Evolutionary conservation across 108 stramenopile species (phyloP).

Genomic region (Cyclotella baltica): DNA sequence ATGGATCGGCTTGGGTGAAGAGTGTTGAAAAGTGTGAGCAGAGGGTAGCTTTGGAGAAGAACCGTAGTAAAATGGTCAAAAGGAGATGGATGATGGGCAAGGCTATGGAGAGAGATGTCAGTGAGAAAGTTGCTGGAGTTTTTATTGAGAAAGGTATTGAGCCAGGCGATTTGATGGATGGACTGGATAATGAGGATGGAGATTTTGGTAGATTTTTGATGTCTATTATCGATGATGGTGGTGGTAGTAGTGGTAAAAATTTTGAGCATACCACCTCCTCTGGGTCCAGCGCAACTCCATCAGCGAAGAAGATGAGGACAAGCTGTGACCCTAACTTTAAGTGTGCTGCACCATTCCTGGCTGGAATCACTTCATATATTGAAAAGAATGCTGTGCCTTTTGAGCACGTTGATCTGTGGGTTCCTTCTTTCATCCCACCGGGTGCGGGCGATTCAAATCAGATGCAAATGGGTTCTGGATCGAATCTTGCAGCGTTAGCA

Average conservation of each 20-base stretch:
- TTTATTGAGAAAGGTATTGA: conserved; percentile 67
- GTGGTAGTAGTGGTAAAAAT: conserved; percentile 5
- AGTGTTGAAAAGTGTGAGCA: conserved; percentile 86
- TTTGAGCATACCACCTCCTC: conserved; percentile 24
- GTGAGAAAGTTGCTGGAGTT: conserved; percentile 66
- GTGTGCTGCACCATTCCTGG: conserved; percentile 78
- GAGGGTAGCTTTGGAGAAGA: conserved; percentile 73
- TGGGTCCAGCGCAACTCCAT: background rate
- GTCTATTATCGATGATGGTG: conserved; percentile 14
- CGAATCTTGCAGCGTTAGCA: conserved; percentile 4
- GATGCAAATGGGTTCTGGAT: conserved; percentile 1
- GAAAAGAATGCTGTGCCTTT: conserved; percentile 80
- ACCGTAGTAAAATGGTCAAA: conserved; percentile 69
- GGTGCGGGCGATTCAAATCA: background rate
- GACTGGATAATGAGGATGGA: conserved; percentile 20
- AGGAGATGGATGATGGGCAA: conserved; percentile 85
- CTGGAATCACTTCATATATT: conserved; percentile 70
- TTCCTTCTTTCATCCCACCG: conserved; percentile 71
- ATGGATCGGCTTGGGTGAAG: conserved; percentile 73
- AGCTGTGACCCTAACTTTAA: conserved; percentile 34
- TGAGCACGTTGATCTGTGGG: conserved; percentile 89
- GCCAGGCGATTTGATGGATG: conserved; percentile 31
- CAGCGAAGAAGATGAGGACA: conserved; percentile 10
- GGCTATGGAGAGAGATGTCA: conserved; percentile 71
- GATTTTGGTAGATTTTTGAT: conserved; percentile 42